These are phyloP conservation scores for Xylariaceae sp. DNA, from an alignment of 2,329 filamentous ascomycete species.

Conservation along the genomic window DNA sequence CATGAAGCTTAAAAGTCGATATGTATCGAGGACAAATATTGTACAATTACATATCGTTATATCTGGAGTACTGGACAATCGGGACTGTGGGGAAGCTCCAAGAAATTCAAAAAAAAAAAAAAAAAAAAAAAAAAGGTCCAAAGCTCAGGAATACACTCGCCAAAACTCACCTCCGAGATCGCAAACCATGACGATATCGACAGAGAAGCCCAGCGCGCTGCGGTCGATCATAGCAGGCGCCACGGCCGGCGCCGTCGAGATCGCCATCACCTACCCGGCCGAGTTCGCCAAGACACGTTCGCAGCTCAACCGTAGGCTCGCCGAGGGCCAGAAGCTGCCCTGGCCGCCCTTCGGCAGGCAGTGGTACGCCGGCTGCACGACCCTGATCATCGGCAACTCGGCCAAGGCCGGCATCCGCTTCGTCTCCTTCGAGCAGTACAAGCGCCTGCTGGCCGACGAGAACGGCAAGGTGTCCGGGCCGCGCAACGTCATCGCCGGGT, in stretches of 20 bases:
- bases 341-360: slow-evolving; percentile 92
- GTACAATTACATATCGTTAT: background rate
- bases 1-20: too few species aligned
- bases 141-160: background rate
- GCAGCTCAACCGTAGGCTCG: slow-evolving; percentile 85
- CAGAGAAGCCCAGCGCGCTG: slow-evolving; percentile 71
- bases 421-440: slow-evolving; percentile 95
- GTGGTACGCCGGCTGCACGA: slow-evolving; percentile 98
- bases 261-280: slow-evolving; percentile 81
- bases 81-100: slow-evolving; percentile 15
- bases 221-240: slow-evolving; percentile 91
- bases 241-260: slow-evolving; percentile 92
- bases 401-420: slow-evolving; percentile 95
- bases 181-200: slow-evolving; percentile 27
- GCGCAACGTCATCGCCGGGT: slow-evolving; percentile 87
- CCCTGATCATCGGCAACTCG: slow-evolving; percentile 93
- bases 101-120: too few species aligned
- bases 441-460: slow-evolving; percentile 76
- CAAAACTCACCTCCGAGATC: slow-evolving; percentile 2
- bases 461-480: slow-evolving; percentile 89
- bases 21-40: background rate
- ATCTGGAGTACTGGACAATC: slow-evolving; percentile 12
- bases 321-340: slow-evolving; percentile 82
- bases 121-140: slow-evolving; percentile 5
- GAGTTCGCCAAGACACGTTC: slow-evolving; percentile 94